Evolutionary conservation across 2,329 filamentous ascomycete species (phyloP).

Genomic region (Hypomyces rosellus): DNA sequence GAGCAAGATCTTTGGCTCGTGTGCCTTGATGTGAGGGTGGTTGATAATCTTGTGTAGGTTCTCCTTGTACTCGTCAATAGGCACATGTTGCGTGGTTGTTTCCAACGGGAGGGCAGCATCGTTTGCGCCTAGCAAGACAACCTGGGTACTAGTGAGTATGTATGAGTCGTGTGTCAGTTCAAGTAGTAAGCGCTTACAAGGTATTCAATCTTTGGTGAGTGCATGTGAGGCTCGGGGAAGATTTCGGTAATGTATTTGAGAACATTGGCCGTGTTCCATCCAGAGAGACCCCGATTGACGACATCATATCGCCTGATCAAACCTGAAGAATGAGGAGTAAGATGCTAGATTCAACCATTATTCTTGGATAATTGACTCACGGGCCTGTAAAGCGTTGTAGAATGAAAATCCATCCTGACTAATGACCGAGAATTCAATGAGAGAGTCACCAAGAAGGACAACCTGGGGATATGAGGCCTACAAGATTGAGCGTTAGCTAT

Average conservation of each 20-base stretch:
- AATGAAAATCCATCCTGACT: conserved; percentile 66
- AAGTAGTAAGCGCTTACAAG: conserved; percentile 44
- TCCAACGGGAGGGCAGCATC: conserved; percentile 66
- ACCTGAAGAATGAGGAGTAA: conserved; percentile 39
- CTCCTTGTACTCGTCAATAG: conserved; percentile 65
- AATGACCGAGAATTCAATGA: conserved; percentile 63
- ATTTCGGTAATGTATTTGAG: conserved; percentile 62
- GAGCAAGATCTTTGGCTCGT: conserved; percentile 67
- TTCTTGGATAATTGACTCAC: conserved; percentile 37
- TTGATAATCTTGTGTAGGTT: conserved; percentile 68
- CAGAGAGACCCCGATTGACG: conserved; percentile 79
- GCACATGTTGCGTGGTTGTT: conserved; percentile 65
- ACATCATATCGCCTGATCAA: conserved; percentile 77
- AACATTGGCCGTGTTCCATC: conserved; percentile 76
- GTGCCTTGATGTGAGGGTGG: conserved; percentile 62
- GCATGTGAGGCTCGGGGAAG: conserved; percentile 57
- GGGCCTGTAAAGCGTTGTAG: conserved; percentile 61
- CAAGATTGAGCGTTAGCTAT: not conserved
- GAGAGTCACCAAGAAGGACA: conserved; percentile 84
- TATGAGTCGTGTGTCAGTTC: not conserved
- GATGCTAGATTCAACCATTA: not conserved
- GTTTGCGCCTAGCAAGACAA: conserved; percentile 83
- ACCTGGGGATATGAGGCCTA: conserved; percentile 61
- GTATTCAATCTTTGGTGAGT: conserved; percentile 57
- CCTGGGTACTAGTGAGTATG: conserved; percentile 34